Conservation (phyloP, 179 eudicot genomes). For the Drosera spatulata region DNA sequence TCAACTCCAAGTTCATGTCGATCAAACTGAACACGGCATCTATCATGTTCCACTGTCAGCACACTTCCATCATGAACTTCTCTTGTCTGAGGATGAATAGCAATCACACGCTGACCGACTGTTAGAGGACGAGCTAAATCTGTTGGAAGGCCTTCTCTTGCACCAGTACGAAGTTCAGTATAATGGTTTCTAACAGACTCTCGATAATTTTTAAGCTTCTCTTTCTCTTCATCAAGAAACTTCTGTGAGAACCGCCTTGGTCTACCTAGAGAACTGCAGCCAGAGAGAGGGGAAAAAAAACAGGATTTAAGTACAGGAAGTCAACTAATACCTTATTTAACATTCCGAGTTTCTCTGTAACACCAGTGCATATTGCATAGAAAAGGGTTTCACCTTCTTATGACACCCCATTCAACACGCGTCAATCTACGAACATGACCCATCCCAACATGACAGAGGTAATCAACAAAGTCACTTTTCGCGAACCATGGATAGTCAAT, state of each 20-base stretch:
- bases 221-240: conserved; percentile 89
- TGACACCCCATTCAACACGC: conserved; percentile 99
- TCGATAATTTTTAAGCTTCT: conserved; percentile 83
- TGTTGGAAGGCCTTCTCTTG: conserved; percentile 85
- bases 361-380: not conserved
- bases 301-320: not conserved
- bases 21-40: conserved; percentile 94
- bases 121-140: conserved; percentile 95
- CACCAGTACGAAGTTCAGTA: conserved; percentile 83
- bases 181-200: conserved; percentile 89
- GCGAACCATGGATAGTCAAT: conserved; percentile 99
- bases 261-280: conserved; percentile 90
- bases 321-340: no score
- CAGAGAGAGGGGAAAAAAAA: conserved; percentile 7
- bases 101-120: conserved; percentile 93
- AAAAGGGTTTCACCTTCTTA: conserved; percentile 56
- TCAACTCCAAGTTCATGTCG: conserved; percentile 92
- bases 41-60: conserved; percentile 75
- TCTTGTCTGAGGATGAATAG: conserved; percentile 91
- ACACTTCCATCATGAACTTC: conserved; percentile 91
- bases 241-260: conserved; percentile 91
- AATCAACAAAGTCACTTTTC: conserved; percentile 95
- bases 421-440: conserved; percentile 98
- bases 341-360: not conserved
- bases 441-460: conserved; percentile 89